Base-by-base conservation (phyloP, 768 basidiomycete genomes). In the Agrocybe chaxingu region DNA sequence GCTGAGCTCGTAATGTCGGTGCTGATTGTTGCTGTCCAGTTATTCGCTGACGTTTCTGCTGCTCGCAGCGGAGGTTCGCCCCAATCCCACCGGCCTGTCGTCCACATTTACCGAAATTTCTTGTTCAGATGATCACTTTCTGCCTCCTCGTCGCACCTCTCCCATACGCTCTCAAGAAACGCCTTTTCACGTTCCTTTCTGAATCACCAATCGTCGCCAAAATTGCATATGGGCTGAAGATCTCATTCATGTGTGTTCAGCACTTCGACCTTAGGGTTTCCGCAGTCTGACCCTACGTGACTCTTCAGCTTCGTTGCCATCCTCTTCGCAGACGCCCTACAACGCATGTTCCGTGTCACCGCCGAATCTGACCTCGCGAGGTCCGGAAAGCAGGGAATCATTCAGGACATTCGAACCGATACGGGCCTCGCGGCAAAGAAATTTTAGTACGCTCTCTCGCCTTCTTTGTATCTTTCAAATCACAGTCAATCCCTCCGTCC, bases 371-470 rank as follows among this genome's bases (percentile, higher is more conserved):
- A 92, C 33, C 59, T 79, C 13, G 84, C 87, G 9, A 91, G 86
- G 60, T 62, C 73, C 37, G 77, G 77, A 1, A 70, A 72, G 24
- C 51, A 68, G 45, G 75, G 75, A 70, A 43, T 77, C 72, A 46
- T 78, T 70, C 57, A 81, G 10, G 78, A 93, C 62, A 79, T 84
- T 10, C 78, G 89, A 40, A 81, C 84, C 1, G 96, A 98, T 66
- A 89, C 89, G n/a, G 90, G 83, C 64, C 77, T 92, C 58, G 85
- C 95, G 0, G 93, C 93, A 24, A 81, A 93, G 53, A 94, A 94
- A 68, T 98, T 98, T 74, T 95, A 95, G 88, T 92, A 60, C 52
- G 82, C 75, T 46, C 39, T 34, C 7, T 5, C 24, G 24, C 24
- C 31, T 19, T 36, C 18, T 12, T 13, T n/a, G 11, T 38, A 12